Conservation (phyloP, 805 yeast genomes). For the Saccharomyces mikatae region DNA sequence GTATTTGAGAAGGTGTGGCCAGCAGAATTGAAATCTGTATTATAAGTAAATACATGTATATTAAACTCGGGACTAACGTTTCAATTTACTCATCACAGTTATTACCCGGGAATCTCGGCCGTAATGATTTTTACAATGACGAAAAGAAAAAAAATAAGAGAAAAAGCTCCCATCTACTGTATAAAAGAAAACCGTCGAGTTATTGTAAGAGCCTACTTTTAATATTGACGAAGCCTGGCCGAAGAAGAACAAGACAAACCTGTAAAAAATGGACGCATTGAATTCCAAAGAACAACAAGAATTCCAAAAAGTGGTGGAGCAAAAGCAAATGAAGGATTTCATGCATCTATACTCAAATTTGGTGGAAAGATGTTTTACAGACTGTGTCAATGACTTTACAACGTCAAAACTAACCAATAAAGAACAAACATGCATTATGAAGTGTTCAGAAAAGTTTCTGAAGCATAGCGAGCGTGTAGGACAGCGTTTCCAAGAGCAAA, state of each 20-base stretch:
- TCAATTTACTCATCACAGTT: not conserved
- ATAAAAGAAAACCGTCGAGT: not conserved
- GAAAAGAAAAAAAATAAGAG: not conserved
- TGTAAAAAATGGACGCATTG: slow-evolving; percentile 70
- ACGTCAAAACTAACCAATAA: slow-evolving; percentile 76
- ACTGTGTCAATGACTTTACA: slow-evolving; percentile 97
- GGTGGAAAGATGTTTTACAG: slow-evolving; percentile 94
- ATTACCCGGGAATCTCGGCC: not conserved
- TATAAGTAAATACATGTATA: not conserved
- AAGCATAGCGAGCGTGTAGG: slow-evolving; percentile 98
- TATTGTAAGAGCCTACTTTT: not conserved
- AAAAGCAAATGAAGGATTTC: slow-evolving; percentile 97
- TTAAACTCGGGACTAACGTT: not conserved
- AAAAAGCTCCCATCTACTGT: not conserved
- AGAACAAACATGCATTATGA: slow-evolving; percentile 79
- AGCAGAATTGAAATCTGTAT: not conserved
- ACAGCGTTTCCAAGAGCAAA: slow-evolving; percentile 97
- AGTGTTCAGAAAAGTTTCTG: slow-evolving; percentile 94
- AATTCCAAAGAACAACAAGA: slow-evolving; percentile 95
- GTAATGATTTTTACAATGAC: not conserved
- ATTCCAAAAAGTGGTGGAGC: slow-evolving; percentile 90
- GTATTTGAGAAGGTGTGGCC: slow-evolving; percentile 41
- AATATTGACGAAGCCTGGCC: not conserved
- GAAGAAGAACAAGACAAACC: slow-evolving; percentile 14
- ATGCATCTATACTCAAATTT: slow-evolving; percentile 92